Base-by-base conservation (phyloP, 371 early-diverging fungal genomes). In the Mycotypha africana region DNA sequence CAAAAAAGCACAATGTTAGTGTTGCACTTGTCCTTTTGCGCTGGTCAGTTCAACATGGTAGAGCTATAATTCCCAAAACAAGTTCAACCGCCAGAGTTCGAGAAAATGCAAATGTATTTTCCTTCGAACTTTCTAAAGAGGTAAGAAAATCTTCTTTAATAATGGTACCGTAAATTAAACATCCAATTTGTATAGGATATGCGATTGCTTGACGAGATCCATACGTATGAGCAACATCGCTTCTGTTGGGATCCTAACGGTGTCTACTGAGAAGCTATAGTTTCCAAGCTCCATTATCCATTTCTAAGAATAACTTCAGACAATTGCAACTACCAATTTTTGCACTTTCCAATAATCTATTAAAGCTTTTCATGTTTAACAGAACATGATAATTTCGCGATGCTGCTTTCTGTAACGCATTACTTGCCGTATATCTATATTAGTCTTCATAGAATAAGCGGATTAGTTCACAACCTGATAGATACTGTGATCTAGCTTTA, bases 1-100 rank as follows among this genome's bases (percentile, higher is more conserved):
- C 76, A 2, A 30, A 53, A 8, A 51, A 45, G 23, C 47, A 64
- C 3, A 45, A 62, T 8, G 56, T 63, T 15, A 68, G 82, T 1
- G 42, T 56, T 3, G 86, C 93, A 3, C 82, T 86, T 43, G 70
- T 91, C 14, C 63, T 94, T 49, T 58, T 95, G 4, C 60, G 79
- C 20, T 95, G 92, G 91, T 88, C 86, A 2, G 50, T 92, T 5
- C 76, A 81, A 30, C 85, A 80, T 60, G 72, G 63, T 0, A 62
- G 64, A 41, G 59, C 66, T 10, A 79, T 86, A 15, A 79, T 87
- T 26, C 88, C 88, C 1, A 89, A 89, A 53, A 74, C 86, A 7
- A 80, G 61, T 6, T 57, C 52, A 4, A 58, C 60, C 7, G 62
- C 42, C 1, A 58, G 87, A 14, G 58, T 89, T 23, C 24, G 48